Percentiles rank a stretch among this genome's conserved stretches.
Evolutionary conservation across 176 grass and related monocot species (phyloP).

Genomic region (Triticum monococcum): DNA sequence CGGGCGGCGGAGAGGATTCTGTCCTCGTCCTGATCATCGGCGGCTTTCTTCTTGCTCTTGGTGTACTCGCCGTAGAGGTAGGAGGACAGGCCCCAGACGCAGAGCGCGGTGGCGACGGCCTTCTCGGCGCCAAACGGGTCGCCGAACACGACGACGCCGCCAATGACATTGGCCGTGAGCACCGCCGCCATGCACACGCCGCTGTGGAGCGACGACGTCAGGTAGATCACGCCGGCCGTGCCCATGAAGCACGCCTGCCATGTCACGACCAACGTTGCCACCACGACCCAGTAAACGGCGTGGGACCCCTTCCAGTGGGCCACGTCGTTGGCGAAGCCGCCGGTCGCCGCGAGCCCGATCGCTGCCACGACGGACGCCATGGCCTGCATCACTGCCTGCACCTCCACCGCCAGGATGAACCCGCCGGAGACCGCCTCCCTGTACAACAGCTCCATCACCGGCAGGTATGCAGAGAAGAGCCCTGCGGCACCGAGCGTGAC

Average conservation of each 20-base stretch:
- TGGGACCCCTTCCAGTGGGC: conserved; percentile 52
- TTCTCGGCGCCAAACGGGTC: conserved; percentile 68
- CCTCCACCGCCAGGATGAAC: conserved; percentile 68
- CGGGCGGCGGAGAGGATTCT: conserved; percentile 19
- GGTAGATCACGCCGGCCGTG: conserved; percentile 76
- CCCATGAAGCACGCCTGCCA: conserved; percentile 95
- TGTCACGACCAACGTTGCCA: conserved; percentile 45
- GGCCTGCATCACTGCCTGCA: conserved; percentile 83
- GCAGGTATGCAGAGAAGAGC: conserved; percentile 77
- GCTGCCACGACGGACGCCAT: conserved; percentile 60
- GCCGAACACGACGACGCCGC: conserved; percentile 54
- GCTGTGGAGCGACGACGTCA: conserved; percentile 79
- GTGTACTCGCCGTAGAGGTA: conserved; percentile 72
- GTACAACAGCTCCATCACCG: conserved; percentile 77
- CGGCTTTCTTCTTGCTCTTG: conserved; percentile 14
- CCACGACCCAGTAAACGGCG: conserved; percentile 56
- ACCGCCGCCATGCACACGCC: conserved; percentile 90
- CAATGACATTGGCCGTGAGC: conserved; percentile 73
- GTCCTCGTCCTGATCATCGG: conserved; percentile 11
- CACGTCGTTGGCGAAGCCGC: conserved; percentile 31
- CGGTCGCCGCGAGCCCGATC: conserved; percentile 51
- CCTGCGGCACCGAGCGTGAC: conserved; percentile 72
- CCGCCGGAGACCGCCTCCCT: conserved; percentile 42
- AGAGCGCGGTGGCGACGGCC: conserved; percentile 62
- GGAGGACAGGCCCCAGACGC: conserved; percentile 79